Evolutionary conservation across 108 stramenopile genomes (phyloP).

Genomic region (Fragilaria crotonensis): DNA sequence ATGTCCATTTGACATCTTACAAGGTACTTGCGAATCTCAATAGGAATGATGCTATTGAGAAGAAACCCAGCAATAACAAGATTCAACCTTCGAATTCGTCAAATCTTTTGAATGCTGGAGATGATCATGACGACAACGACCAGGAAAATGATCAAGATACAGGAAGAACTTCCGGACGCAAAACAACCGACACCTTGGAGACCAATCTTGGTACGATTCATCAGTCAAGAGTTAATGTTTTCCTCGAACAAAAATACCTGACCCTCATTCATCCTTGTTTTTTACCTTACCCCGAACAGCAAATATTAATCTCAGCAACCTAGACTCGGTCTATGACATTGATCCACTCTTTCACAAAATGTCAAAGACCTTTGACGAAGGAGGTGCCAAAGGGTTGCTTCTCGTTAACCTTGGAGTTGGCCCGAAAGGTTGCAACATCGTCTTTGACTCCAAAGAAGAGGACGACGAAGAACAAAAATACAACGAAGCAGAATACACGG

Average conservation of each 20-base stretch:
- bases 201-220: slow-evolving; percentile 56
- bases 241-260: no score
- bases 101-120: no score
- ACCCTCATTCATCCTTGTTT: no score
- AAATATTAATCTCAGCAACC: slow-evolving; percentile 82
- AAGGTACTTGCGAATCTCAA: slow-evolving; percentile 94
- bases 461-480: slow-evolving; percentile 11
- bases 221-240: no score
- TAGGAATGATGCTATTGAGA: slow-evolving; percentile 53
- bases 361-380: slow-evolving; percentile 96
- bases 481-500: neutral
- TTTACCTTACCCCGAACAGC: no score
- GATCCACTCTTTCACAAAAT: slow-evolving; percentile 98
- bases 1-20: slow-evolving; percentile 87
- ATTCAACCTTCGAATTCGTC: no score
- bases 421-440: slow-evolving; percentile 77
- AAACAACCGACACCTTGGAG: slow-evolving; percentile 53
- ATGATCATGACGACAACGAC: slow-evolving; percentile 13
- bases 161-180: neutral
- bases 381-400: slow-evolving; percentile 95
- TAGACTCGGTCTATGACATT: slow-evolving; percentile 92
- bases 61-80: slow-evolving; percentile 11
- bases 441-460: slow-evolving; percentile 73
- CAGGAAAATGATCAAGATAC: slow-evolving; percentile 13
- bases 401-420: slow-evolving; percentile 88